Evolutionary conservation across 1,284 basidiomycete genomes (phyloP), one percentile per base, ranked within the genome.

Genomic region (Heterobasidion parviporum): DNA sequence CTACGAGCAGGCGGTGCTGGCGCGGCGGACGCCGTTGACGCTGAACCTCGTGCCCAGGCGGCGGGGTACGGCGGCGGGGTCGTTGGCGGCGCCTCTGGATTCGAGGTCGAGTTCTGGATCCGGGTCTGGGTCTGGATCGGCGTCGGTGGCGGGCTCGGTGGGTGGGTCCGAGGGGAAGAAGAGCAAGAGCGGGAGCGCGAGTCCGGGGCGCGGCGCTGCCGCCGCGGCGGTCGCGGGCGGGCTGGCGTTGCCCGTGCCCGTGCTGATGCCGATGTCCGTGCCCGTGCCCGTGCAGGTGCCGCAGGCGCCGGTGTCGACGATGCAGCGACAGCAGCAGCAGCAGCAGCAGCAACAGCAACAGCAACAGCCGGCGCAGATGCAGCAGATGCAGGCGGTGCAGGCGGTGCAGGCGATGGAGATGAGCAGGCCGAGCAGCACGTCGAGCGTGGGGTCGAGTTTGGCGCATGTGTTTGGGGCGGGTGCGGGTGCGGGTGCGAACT

Each of bases 1-100:
- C 57, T 90, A 91, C 60, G 85, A 89, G 65, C 83, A 85, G 52
- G 88, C 88, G 7, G 81, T 89, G 6, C 67, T 87, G 44, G 85
- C 87, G 15, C 74, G 85, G 34, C 81, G 76, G 62, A 74, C 83
- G 26, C 81, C 85, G n/a, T 78, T 79, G 57, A 72, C 65, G 48
- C 64, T 82, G 45, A 79, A 76, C 62, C 64, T 80, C 36, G 69
- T 68, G 9, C 72, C 74, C 54, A 66, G 67, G 56, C 68, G 65
- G 59, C 68, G 64, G 2, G 60, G 51, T 9, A 57, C 59, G 6
- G 54, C 52, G 6, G 50, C 59, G 2, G 54, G n/a, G n/a, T n/a
- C n/a, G n/a, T n/a, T 43, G 12, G 18, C 18, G 26, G 26, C 26
- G 26, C 43, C 43, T 16, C 6, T 14, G 16, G 43, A 14, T 14